Evolutionary conservation across 768 basidiomycete genomes (phyloP), one percentile per base, ranked within the genome.

Genomic region (Termitomyces sp.): DNA sequence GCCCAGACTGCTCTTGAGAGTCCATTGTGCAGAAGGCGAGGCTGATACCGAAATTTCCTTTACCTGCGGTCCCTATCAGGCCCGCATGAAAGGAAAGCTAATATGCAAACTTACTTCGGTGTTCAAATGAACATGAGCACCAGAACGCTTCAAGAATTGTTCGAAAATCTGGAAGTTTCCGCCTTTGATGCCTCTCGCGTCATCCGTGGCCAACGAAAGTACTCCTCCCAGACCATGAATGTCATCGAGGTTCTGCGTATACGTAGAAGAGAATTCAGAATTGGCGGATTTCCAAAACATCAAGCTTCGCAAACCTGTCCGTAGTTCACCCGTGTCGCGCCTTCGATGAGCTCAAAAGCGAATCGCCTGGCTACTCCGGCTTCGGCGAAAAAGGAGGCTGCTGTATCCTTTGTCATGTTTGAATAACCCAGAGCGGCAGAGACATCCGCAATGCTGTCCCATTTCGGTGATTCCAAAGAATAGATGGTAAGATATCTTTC

Each of bases 111-210:
- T 67, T 66, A 93, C 93, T 60, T 84, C 76, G 0, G 91, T 91
- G 59, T 88, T 84, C 1, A 96, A 79, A 65, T 83, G 80, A 4
- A 95, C 71, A 5, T 81, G 83, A 12, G 96, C 92, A 10, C 79
- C 77, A 2, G 92, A 91, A 10, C 76, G 77, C 15, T 85, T 77
- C 56, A 96, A 69, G 74, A 98, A 96, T 55, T 85, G 74, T 65
- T 93, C 88, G 67, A 98, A 98, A 40, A 98, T 81, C 67, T 84
- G 84, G 72, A 82, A 89, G 72, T 97, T 96, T 5, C 96, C 96
- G 7, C 91, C 88, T 62, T 79, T 72, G 49, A 96, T 83, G 12
- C 81, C 79, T 3, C 77, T 74, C 0, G 92, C 92, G 14, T 87
- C 86, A 0, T 69, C 73, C 3, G 94, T 81, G 3, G 92, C 91